Percentiles rank a stretch among this genome's conserved stretches.
Evolutionary conservation across 1,284 basidiomycete genomes (phyloP).

Genomic region (Paramarasmius palmivorus): DNA sequence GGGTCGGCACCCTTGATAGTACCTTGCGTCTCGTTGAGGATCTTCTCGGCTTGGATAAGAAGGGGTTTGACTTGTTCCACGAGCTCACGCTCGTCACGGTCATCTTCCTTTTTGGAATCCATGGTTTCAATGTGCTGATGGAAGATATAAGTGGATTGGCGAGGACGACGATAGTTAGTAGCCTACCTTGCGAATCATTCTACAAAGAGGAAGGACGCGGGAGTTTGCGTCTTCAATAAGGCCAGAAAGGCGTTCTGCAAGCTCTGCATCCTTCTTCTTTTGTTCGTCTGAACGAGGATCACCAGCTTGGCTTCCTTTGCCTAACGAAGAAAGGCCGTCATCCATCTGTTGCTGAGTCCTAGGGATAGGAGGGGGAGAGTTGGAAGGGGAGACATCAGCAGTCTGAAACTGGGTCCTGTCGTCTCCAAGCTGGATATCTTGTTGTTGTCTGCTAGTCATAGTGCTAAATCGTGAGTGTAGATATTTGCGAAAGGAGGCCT

Average conservation of each 20-base stretch:
- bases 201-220: conserved; percentile 28
- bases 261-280: conserved; percentile 24
- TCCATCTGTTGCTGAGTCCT: background rate
- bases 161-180: background rate
- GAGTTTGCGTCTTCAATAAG: conserved; percentile 33
- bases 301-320: background rate
- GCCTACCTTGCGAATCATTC: conserved; percentile 34
- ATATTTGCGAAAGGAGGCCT: too few relatives aligned
- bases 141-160: background rate
- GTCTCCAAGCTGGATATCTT: too few relatives aligned
- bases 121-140: conserved; percentile 32
- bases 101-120: conserved; percentile 32
- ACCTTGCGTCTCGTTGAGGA: conserved; percentile 36
- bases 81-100: conserved; percentile 34
- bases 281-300: conserved; percentile 23
- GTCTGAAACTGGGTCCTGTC: background rate
- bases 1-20: conserved; percentile 22
- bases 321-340: background rate
- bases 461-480: too few relatives aligned
- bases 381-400: background rate
- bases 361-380: background rate
- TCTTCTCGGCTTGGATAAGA: conserved; percentile 35
- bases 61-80: conserved; percentile 25
- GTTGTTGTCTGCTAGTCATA: too few relatives aligned
- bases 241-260: conserved; percentile 30